Base-by-base conservation (phyloP, 192 early-diverging fungal genomes). In the Backusella morwellensis region DNA sequence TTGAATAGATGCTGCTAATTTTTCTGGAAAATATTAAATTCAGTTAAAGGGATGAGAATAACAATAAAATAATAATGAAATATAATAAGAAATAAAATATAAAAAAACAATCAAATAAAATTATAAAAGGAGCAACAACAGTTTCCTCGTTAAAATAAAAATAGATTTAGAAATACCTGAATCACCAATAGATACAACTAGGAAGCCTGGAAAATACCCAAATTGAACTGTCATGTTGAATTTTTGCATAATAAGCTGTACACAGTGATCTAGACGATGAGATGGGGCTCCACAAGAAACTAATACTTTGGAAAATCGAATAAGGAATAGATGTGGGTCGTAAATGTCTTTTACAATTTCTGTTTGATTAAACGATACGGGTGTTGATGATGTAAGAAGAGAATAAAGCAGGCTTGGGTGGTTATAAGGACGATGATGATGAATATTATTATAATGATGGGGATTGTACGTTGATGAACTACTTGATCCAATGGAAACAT, bases 171-270 rank as follows among this genome's bases (percentile, higher is more conserved):
- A 17, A 29, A 69, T 76, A 70, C 75, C 75, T 68, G 68, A 42
- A 15, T 76, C 68, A 35, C 68, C 75, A 59, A 76, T 56, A 3
- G 75, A 76, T 26, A 76, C 67, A 5, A 76, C 44, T 15, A 76
- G n/a, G 35, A 76, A 76, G 9, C 75, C 75, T 38, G 75, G 75
- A 70, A 76, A 76, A 36, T 76, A 76, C 19, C 75, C 75, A 70
- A 76, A 54, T 35, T 76, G 75, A 17, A 50, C 75, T 59, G 35
- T 50, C 19, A 76, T 17, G 15, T 54, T 50, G 8, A 69, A 56
- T 29, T 76, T 76, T 17, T 70, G 32, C 26, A 54, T 26, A 38
- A 76, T 32, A 26, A 70, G 35, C 19, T 76, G 75, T 15, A 52
- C 44, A n/a, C 75, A 76, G 54, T 76, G 68, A 26, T 76, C 75